phyloP scores from a whole-genome alignment of 176 grass and related monocot species.

The Echinochloa phyllopogon region DNA sequence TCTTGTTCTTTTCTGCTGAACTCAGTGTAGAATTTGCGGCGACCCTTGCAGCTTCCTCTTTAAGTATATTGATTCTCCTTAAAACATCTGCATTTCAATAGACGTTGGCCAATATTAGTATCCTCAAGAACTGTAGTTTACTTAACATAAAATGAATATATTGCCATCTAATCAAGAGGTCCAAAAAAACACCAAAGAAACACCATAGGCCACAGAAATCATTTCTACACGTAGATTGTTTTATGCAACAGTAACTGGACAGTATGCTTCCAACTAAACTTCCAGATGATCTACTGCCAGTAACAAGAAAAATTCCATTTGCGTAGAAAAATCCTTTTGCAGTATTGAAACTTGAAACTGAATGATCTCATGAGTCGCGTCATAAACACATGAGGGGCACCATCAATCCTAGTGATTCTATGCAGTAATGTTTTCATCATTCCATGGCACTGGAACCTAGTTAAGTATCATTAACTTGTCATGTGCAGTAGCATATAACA shows the following conservation, averaged over 20 bases:
- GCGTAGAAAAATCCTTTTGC: slow-evolving; percentile 11
- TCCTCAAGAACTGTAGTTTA: slow-evolving; percentile 35
- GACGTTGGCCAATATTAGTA: slow-evolving; percentile 34
- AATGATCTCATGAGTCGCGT: neutral
- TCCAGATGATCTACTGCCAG: slow-evolving; percentile 23
- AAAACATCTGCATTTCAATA: slow-evolving; percentile 77
- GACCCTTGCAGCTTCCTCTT: slow-evolving; percentile 93
- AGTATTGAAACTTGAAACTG: neutral
- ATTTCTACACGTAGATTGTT: slow-evolving; percentile 23
- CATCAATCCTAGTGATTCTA: slow-evolving; percentile 33
- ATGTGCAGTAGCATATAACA: neutral
- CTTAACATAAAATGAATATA: slow-evolving; percentile 37
- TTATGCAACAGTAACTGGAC: slow-evolving; percentile 22
- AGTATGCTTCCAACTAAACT: slow-evolving; percentile 7
- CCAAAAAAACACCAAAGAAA: neutral
- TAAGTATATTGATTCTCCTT: slow-evolving; percentile 90
- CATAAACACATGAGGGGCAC: slow-evolving; percentile 19
- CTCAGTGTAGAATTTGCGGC: slow-evolving; percentile 90
- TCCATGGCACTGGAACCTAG: slow-evolving; percentile 31
- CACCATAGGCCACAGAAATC: slow-evolving; percentile 16
- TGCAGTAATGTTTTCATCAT: slow-evolving; percentile 38
- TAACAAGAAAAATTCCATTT: slow-evolving; percentile 28
- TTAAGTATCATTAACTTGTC: slow-evolving; percentile 22
- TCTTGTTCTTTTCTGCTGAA: slow-evolving; percentile 88
- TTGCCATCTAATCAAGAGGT: slow-evolving; percentile 20